Evolutionary conservation across 75 land plant species (phyloP).

Genomic region (Picea sitchensis): DNA sequence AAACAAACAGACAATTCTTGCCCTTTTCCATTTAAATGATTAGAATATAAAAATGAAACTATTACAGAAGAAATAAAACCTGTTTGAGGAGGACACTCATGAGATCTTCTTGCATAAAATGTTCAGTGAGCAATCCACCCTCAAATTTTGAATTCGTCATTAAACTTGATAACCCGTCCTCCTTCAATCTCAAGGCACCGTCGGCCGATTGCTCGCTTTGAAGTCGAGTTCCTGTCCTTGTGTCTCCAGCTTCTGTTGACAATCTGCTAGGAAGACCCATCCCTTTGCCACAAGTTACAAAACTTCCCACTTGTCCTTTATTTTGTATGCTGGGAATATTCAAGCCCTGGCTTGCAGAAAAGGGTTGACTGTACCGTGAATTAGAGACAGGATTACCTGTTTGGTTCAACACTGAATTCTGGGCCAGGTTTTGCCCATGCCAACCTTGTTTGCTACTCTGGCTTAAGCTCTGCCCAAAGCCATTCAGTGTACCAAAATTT

Average conservation of each 20-base stretch:
- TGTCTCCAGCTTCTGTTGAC: background rate
- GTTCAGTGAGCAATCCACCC: conserved; percentile 10
- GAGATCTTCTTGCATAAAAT: conserved; percentile 41
- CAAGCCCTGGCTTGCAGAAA: background rate
- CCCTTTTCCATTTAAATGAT: background rate
- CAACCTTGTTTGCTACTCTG: background rate
- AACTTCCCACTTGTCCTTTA: background rate
- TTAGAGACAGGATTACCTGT: background rate
- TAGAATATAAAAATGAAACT: background rate
- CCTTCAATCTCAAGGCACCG: background rate
- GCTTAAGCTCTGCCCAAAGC: background rate
- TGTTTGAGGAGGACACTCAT: conserved; percentile 43
- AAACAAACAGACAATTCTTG: background rate
- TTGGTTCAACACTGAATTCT: background rate
- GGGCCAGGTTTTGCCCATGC: background rate
- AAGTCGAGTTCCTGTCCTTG: background rate
- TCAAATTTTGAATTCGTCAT: conserved; percentile 12
- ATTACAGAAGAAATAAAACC: conserved; percentile 18
- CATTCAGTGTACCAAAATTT: background rate
- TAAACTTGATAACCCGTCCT: background rate
- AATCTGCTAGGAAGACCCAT: background rate
- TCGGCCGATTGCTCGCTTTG: background rate
- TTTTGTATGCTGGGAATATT: background rate
- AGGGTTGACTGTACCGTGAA: background rate
- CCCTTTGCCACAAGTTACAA: background rate